phyloP scores from a whole-genome alignment of 2,329 filamentous ascomycete genomes.

The Hymenoscyphus albidus region DNA sequence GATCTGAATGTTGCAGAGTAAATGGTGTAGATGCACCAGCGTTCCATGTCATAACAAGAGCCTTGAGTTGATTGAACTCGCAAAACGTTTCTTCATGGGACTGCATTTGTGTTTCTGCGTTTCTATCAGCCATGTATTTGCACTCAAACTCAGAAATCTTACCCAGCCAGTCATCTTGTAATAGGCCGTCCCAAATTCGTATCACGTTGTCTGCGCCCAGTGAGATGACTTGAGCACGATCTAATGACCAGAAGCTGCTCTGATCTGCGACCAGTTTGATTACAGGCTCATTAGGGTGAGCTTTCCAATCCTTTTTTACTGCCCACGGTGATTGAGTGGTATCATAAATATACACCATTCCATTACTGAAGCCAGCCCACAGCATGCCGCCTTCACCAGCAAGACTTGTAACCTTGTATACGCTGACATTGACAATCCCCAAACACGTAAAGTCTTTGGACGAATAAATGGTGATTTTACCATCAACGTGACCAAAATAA shows the following conservation, averaged over 20 bases:
- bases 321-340: constrained; percentile 77
- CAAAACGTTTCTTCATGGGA: constrained; percentile 78
- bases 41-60: constrained; percentile 91
- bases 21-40: constrained; percentile 92
- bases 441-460: constrained; percentile 69
- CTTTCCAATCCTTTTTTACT: constrained; percentile 91
- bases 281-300: constrained; percentile 73
- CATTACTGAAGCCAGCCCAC: constrained; percentile 94
- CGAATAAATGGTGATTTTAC: constrained; percentile 92
- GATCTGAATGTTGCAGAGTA: constrained; percentile 65
- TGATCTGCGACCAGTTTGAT: constrained; percentile 72
- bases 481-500: constrained; percentile 88
- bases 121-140: constrained; percentile 1
- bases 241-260: constrained; percentile 79
- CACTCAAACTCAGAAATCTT: constrained; percentile 27
- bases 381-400: constrained; percentile 75
- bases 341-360: constrained; percentile 91
- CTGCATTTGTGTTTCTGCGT: constrained; percentile 76
- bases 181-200: constrained; percentile 84
- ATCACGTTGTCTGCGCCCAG: constrained; percentile 84
- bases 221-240: constrained; percentile 79
- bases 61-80: constrained; percentile 75
- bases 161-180: constrained; percentile 91
- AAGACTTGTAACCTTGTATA: constrained; percentile 91
- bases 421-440: constrained; percentile 78